Conservation (phyloP, 306 rosid genomes). For the Arachis hypogaea region DNA sequence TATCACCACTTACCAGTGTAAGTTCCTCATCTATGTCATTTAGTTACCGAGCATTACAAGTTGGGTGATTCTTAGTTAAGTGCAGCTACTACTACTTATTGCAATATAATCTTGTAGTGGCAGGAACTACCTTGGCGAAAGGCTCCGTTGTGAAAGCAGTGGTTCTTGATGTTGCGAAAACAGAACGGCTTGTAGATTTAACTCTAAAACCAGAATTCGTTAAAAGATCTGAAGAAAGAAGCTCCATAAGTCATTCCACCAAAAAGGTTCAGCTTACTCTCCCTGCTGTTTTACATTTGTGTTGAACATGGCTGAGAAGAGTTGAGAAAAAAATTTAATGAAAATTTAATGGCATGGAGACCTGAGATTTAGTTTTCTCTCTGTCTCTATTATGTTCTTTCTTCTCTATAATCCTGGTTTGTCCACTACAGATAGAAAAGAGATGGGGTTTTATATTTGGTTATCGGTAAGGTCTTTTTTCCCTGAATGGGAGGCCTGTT, state of each 20-base stretch:
- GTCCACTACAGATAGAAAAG: not conserved
- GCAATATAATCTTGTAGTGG: constrained; percentile 50
- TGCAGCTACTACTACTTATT: constrained; percentile 27
- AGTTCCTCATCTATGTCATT: constrained; percentile 32
- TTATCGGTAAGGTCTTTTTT: constrained; percentile 16
- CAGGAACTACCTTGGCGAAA: constrained; percentile 56
- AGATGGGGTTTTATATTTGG: not conserved
- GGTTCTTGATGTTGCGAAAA: constrained; percentile 85
- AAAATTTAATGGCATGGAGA: not conserved
- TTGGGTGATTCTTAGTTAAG: constrained; percentile 24
- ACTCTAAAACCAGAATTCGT: constrained; percentile 71
- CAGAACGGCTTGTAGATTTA: constrained; percentile 78
- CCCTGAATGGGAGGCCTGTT: constrained; percentile 4
- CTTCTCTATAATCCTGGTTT: constrained; percentile 14
- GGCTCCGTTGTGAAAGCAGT: constrained; percentile 73
- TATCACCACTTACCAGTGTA: constrained; percentile 75
- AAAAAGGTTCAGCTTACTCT: constrained; percentile 65
- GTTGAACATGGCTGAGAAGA: not conserved
- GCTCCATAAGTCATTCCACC: constrained; percentile 48
- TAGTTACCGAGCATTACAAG: not conserved
- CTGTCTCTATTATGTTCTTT: not conserved
- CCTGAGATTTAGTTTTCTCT: not conserved
- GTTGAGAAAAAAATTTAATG: not conserved
- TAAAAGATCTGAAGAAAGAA: constrained; percentile 48
- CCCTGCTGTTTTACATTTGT: constrained; percentile 9